phyloP scores from a whole-genome alignment of 2,329 filamentous ascomycete genomes.

The Talaromyces sp. region DNA sequence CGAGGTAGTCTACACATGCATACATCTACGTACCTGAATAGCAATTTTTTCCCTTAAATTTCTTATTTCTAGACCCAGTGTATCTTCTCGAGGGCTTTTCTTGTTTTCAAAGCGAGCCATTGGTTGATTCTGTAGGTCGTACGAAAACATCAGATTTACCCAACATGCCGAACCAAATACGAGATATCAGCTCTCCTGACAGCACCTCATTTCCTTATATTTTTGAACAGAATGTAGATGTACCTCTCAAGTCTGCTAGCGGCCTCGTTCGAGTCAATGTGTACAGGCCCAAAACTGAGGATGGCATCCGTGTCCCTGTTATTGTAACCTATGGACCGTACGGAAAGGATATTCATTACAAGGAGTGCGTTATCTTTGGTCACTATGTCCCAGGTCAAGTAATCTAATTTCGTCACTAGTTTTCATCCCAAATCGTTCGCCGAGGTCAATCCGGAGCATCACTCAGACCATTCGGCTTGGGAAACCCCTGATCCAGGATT shows the following conservation, averaged over 20 bases:
- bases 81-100: neutral
- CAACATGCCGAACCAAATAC: conserved; percentile 19
- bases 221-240: conserved; percentile 47
- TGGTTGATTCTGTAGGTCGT: neutral
- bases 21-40: neutral
- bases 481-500: conserved; percentile 55
- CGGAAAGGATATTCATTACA: conserved; percentile 66
- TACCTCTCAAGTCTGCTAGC: conserved; percentile 28
- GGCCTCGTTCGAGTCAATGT: conserved; percentile 48
- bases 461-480: conserved; percentile 53
- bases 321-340: conserved; percentile 69
- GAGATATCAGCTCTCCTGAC: conserved; percentile 30
- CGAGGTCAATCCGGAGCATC: conserved; percentile 52
- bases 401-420: conserved; percentile 22
- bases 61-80: too few species aligned
- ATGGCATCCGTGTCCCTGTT: conserved; percentile 46
- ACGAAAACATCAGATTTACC: neutral
- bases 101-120: neutral
- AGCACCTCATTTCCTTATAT: conserved; percentile 41
- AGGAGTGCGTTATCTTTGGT: conserved; percentile 27
- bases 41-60: neutral
- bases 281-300: conserved; percentile 43
- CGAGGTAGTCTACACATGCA: neutral
- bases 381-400: neutral
- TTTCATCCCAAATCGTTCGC: conserved; percentile 50